These are phyloP conservation scores for Pogostemon cablin DNA, from an alignment of 257 asterid genomes.

Conservation along the genomic window DNA sequence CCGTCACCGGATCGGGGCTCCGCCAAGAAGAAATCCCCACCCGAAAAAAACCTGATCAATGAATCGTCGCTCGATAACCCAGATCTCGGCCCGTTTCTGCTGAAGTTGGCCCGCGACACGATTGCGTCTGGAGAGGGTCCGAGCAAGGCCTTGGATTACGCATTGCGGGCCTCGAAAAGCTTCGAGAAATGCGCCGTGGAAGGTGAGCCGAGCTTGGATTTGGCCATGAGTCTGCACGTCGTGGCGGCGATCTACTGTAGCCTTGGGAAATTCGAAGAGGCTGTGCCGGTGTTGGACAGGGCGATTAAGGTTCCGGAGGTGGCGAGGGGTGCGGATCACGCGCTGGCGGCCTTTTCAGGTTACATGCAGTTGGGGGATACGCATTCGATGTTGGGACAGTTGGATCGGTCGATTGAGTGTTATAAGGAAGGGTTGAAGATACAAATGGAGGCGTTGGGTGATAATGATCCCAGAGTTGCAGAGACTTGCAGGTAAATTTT, in stretches of 20 bases:
- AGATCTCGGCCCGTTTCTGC: conserved; percentile 93
- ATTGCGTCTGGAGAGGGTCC: conserved; percentile 95
- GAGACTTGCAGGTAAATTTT: conserved; percentile 83
- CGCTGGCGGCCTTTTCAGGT: conserved; percentile 91
- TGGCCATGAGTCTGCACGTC: conserved; percentile 95
- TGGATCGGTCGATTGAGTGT: conserved; percentile 87
- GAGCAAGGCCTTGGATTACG: conserved; percentile 80
- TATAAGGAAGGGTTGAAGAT: conserved; percentile 85
- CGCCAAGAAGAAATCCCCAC: conserved; percentile 81
- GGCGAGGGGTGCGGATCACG: conserved; percentile 91
- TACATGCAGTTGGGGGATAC: conserved; percentile 97
- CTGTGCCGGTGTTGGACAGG: conserved; percentile 86
- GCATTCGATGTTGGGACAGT: conserved; percentile 94
- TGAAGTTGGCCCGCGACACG: conserved; percentile 89
- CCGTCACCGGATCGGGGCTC: conserved; percentile 93
- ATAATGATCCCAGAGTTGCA: conserved; percentile 89
- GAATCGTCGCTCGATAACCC: conserved; percentile 93
- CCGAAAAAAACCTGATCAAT: conserved; percentile 58
- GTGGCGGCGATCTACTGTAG: conserved; percentile 99
- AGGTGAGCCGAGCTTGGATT: conserved; percentile 82
- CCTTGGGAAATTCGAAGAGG: conserved; percentile 87
- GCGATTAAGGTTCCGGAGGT: conserved; percentile 88
- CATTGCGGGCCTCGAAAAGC: conserved; percentile 79
- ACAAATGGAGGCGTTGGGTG: conserved; percentile 95
- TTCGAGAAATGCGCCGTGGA: conserved; percentile 81